A percentile compares a stretch with the other conserved stretches of the same genome.
Evolutionary conservation across 208 protist genomes (phyloP).

Genomic region (Angomonas ambiguus): DNA sequence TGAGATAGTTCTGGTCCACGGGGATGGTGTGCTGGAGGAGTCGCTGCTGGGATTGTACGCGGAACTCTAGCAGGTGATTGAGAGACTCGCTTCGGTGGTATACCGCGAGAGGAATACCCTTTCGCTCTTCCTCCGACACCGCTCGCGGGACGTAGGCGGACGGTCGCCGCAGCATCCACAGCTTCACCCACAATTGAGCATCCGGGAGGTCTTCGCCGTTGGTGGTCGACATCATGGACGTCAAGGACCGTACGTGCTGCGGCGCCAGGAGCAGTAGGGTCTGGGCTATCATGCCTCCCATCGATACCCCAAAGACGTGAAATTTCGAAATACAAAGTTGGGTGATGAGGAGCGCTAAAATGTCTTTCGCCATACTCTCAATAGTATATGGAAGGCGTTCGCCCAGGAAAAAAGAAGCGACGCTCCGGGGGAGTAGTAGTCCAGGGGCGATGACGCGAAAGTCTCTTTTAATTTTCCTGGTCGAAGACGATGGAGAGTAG

Average conservation of each 20-base stretch:
- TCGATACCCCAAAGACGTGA: conserved; percentile 76
- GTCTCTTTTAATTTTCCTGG: background rate
- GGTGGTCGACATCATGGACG: conserved; percentile 77
- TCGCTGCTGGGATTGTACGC: conserved; percentile 37
- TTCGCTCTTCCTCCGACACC: background rate
- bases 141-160: conserved; percentile 15
- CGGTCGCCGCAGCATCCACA: conserved; percentile 68
- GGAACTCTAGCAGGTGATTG: conserved; percentile 69
- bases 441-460: conserved; percentile 31
- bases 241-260: conserved; percentile 50
- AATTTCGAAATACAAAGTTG: conserved; percentile 41
- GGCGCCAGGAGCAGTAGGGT: conserved; percentile 46
- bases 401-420: conserved; percentile 39
- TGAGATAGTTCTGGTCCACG: conserved; percentile 57
- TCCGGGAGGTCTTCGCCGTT: conserved; percentile 66
- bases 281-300: conserved; percentile 81
- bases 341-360: conserved; percentile 48
- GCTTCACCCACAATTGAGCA: conserved; percentile 62
- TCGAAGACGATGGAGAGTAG: no score
- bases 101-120: conserved; percentile 18
- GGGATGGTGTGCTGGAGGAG: conserved; percentile 46
- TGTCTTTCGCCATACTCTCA: conserved; percentile 65
- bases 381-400: conserved; percentile 69
- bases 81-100: conserved; percentile 18
- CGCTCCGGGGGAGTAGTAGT: conserved; percentile 39